Percentiles rank a stretch among this genome's conserved stretches.
Conservation (phyloP, 345 rosid species). For the Populus alba region DNA sequence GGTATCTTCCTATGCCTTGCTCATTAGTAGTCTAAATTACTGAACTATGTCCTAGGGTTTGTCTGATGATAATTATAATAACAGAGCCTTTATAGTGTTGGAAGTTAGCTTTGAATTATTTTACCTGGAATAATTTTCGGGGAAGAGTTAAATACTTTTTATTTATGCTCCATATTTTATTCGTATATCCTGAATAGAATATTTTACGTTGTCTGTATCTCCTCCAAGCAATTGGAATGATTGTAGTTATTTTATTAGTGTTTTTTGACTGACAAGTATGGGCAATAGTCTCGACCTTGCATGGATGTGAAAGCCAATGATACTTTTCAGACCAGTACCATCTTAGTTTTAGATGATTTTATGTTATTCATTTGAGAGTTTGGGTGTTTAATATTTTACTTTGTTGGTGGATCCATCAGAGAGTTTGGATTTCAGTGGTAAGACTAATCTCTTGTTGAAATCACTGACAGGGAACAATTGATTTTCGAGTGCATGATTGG, state of each 20-base stretch:
- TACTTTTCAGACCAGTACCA: not conserved
- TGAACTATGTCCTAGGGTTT: no score
- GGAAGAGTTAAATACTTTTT: not conserved
- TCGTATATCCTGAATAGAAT: not conserved
- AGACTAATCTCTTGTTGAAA: constrained; percentile 4
- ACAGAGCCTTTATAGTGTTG: not conserved
- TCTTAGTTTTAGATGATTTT: not conserved
- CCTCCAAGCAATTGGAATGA: not conserved
- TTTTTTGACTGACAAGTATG: not conserved
- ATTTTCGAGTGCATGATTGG: constrained; percentile 96
- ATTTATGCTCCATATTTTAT: not conserved
- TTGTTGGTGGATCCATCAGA: not conserved
- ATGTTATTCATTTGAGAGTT: not conserved
- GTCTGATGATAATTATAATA: not conserved
- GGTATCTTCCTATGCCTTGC: not conserved
- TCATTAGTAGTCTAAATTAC: not conserved
- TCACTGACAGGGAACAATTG: constrained; percentile 65
- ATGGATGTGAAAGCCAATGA: not conserved
- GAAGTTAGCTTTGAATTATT: not conserved
- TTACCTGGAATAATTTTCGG: not conserved
- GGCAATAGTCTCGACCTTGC: not conserved
- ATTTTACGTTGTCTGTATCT: not conserved
- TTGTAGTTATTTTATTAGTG: not conserved
- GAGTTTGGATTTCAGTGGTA: not conserved
- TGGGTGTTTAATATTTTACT: not conserved